Conservation (phyloP, 139 green algal genomes). For the Coelastrella sp. region DNA sequence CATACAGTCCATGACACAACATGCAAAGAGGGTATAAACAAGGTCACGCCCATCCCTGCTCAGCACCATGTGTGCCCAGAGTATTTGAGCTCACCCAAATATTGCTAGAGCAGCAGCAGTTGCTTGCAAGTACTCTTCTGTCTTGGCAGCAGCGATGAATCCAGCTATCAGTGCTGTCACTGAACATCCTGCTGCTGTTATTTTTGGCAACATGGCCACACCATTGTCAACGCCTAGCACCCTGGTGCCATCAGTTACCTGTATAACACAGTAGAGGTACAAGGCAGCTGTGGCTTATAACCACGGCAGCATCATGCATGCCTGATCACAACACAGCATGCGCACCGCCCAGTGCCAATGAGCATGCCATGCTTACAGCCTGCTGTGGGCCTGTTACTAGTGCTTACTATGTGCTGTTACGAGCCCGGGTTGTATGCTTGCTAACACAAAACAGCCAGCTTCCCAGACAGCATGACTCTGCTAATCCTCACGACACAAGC, state of each 20-base stretch:
- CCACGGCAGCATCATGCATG: background rate
- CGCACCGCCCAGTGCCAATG: background rate
- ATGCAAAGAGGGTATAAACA: too few species aligned
- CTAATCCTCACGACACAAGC: too few species aligned
- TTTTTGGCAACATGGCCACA: conserved; percentile 69
- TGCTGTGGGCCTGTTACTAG: too few species aligned
- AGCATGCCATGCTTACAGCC: too few species aligned
- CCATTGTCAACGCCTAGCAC: conserved; percentile 74
- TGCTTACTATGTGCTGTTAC: too few species aligned
- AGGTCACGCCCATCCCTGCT: too few species aligned
- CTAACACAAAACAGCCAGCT: too few species aligned
- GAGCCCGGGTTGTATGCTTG: too few species aligned
- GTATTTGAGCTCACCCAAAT: conserved; percentile 82
- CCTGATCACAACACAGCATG: background rate
- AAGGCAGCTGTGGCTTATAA: background rate
- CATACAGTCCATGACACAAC: too few species aligned
- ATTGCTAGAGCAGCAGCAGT: conserved; percentile 76
- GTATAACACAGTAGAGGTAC: background rate
- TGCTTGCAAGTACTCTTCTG: conserved; percentile 58
- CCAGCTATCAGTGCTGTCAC: conserved; percentile 85
- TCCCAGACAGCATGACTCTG: too few species aligned
- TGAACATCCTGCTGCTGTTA: conserved; percentile 86
- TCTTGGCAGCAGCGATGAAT: conserved; percentile 64
- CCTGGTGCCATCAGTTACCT: conserved; percentile 77
- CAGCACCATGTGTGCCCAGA: too few species aligned